Evolutionary conservation across 2,329 filamentous ascomycete genomes (phyloP), one percentile per base, ranked within the genome.

Genomic region (Xylariaceae sp.): DNA sequence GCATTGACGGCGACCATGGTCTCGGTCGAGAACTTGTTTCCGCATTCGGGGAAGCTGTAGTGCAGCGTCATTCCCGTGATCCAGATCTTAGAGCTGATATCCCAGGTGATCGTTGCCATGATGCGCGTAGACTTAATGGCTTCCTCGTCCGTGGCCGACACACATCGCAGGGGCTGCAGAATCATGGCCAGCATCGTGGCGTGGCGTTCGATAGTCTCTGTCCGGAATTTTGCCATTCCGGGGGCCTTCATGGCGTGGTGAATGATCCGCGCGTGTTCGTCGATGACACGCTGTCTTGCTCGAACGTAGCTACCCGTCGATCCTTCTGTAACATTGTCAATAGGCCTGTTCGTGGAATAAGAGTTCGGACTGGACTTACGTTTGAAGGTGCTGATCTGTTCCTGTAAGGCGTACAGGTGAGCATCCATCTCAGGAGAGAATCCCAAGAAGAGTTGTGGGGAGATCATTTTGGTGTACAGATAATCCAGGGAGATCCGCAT

Each of bases 21-120:
- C n/a, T 54, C 63, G 2, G 54, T 52, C 2, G 59, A 48, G 52
- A 65, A 71, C 53, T 65, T 67, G 48, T 19, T 48, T 6, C 63
- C 70, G 19, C 64, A 67, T 7, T 68, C 65, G 19, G 70, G 66
- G 59, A 72, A 72, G 26, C 58, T 60, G 61, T 64, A 72, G 46
- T 71, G 65, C 1, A 72, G 48, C 1, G 69, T 71, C 60, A 67
- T 64, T 32, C 65, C 62, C 2, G 67, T 68, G 32, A 58, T 64
- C 70, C 70, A 72, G 20, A 70, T 54, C 48, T 69, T 66, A 29
- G 65, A 49, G 47, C 64, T 67, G 44, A 71, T 64, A 43, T 68
- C 67, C 58, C 59, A 69, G 4, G 66, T 62, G 16, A 62, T 59
- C 7, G 61, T 56, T 20, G 67, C 57, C 49, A 71, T 56, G 23